Base-by-base conservation (phyloP, 2,329 filamentous ascomycete genomes). In the Chaetoscypha palmicola region DNA sequence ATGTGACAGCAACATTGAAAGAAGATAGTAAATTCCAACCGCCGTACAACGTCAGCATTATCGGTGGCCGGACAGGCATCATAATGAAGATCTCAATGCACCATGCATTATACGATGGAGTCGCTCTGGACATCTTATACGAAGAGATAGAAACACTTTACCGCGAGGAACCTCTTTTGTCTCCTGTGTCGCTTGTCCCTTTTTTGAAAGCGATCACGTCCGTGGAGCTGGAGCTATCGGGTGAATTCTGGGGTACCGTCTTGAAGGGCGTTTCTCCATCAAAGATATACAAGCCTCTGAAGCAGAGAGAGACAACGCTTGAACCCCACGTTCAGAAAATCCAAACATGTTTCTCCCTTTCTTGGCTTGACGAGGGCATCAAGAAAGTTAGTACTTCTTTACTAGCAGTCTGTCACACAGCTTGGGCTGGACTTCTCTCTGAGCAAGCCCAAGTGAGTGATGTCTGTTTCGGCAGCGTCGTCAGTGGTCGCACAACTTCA, bases 21-120 rank as follows among this genome's bases (percentile, higher is more conserved):
- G n/a, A n/a, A n/a, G 11, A 26, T 4, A 45, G 38, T 8, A 39
- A 49, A 4, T 49, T 49, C 20, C 38, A 53, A 17, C 58, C 59
- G 12, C 59, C 57, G 0, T 63, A 60, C 34, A 51, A 38, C 9
- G 11, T 63, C 12, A 32, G 50, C 7, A 4, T 60, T 12, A 12
- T 49, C 4, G 16, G 32, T 5, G 47, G 34, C 23, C 2, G 33
- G 5, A 30, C 23, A 5, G 19, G 31, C 5, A 46, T 30, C 5
- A 52, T 50, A 12, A 43, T 63, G 5, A 23, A 57, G 1, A 46
- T 60, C 31, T 52, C 57, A n/a, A 59, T 66, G 59, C 89, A 95
- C 55, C 90, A 96, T 64, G 86, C 87, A 2, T 68, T 95, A 1
- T 94, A 95, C 55, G 90, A 96, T 63, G 90, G 84, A 0, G 79